Conservation (phyloP, 2,329 filamentous ascomycete species). For the Ilyonectria mors-panacis region DNA sequence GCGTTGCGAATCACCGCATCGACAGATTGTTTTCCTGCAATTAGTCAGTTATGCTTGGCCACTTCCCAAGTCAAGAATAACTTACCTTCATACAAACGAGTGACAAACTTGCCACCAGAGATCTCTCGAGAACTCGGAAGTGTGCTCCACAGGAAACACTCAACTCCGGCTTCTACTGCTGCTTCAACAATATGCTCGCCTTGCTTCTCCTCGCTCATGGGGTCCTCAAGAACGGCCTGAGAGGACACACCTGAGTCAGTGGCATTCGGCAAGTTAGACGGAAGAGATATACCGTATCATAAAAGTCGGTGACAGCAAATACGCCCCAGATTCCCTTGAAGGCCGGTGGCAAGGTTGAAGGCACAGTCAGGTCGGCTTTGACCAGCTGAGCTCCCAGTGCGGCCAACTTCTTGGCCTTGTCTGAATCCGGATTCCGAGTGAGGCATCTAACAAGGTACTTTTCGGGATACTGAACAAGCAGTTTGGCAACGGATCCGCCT, state of each 20-base stretch:
- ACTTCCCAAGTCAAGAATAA: fast-evolving
- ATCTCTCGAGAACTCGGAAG: constrained; percentile 33
- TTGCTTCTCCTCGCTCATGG: constrained; percentile 36
- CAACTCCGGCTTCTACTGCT: constrained; percentile 25
- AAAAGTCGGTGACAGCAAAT: constrained; percentile 35
- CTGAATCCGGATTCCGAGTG: constrained; percentile 29
- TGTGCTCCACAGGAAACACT: constrained; percentile 35
- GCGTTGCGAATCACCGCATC: constrained; percentile 33
- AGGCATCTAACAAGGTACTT: constrained; percentile 31
- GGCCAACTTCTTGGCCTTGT: constrained; percentile 30
- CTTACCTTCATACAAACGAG: constrained; percentile 31
- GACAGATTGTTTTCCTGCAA: constrained; percentile 29
- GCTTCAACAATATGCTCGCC: constrained; percentile 35
- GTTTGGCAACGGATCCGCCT: constrained; percentile 35
- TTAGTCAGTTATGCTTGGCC: not conserved
- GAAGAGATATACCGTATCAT: constrained; percentile 26
- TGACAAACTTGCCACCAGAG: constrained; percentile 34
- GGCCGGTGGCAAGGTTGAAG: constrained; percentile 28
- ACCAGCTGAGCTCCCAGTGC: constrained; percentile 25
- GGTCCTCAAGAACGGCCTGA: constrained; percentile 31
- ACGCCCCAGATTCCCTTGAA: constrained; percentile 30
- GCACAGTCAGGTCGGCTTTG: constrained; percentile 33
- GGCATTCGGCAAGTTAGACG: not conserved
- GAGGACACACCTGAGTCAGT: not conserved
- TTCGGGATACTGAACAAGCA: constrained; percentile 30